Evolutionary conservation across 2,329 filamentous ascomycete species (phyloP), one percentile per base, ranked within the genome.

Genomic region (Sporothrix dimorphospora): DNA sequence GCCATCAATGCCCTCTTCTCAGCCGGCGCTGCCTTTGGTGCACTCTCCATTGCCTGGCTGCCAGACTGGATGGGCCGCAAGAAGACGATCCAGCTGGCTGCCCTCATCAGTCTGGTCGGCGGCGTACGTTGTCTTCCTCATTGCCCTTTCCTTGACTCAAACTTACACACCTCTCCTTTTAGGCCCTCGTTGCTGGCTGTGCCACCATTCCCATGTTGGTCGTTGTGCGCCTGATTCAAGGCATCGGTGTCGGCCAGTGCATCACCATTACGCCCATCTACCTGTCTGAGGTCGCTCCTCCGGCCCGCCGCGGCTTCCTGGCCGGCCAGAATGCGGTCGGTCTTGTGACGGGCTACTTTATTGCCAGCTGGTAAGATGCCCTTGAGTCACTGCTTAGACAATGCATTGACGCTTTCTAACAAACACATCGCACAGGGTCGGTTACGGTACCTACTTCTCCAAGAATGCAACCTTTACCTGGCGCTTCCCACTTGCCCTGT

Each of bases 401-500:
- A 47, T 47, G 40, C 40, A 12, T 42, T 14, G 11, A 47, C 19
- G 42, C 5, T 42, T 42, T 42, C 40, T 14, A 8, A 65, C 24
- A 45, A 21, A 24, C 14, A 66, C 30, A 42, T 7, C 24, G 4
- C 40, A 65, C 40, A 65, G 65, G 71, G 42, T 72, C n/a, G 65
- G 71, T 9, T 72, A 72, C 51, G 71, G 65, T 21, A 69, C 71
- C 24, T 69, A 72, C 42, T 72, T 38, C 49, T 21, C 72, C 16
- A 71, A 51, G 5, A 47, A 71, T 66, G 49, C 49, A 19, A 71
- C 69, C 0, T 73, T 73, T 34, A 30, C 61, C 30, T 84, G 83
- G 82, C 76, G 81, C 14, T 83, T 83, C 70, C 82, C 82, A 0
- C 77, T 85, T 3, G 82, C 83, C 0, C 80, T 85, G 65, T 83